Evolutionary conservation across 1,139 yeast species (phyloP), one percentile per base, ranked within the genome.

Genomic region (Geotrichum citri-aurantii): DNA sequence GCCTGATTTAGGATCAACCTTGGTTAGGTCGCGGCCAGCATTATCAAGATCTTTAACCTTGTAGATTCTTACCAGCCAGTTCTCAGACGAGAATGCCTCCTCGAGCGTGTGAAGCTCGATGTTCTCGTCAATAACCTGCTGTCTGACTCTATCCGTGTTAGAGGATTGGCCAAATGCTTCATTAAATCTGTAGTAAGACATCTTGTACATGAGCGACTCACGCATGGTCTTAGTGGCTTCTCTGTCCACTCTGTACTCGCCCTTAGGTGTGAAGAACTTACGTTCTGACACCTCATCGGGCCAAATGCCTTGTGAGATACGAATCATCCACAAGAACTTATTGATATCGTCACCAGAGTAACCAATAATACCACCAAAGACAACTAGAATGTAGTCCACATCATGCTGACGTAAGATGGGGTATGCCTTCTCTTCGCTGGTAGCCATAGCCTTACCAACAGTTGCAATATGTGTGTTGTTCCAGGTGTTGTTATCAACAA

Each of bases 271-370:
- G 79, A 91, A 95, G 76, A 77, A 95, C 65, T 85, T 82, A 64
- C 95, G 79, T 75, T 95, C 99, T 66, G 78, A 82, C 59, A 95
- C 84, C 71, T 93, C 98, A 42, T 93, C 98, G 0, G 99, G 99
- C 99, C 99, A 95, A 63, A 95, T 90, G 62, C 99, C 99, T 75
- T 93, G 97, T n/a, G 97, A 83, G 65, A 95, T 95, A 74, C 99
- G 84, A 51, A 95, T 92, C 99, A 95, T 95, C 99, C 99, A 95
- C 69, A 95, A 76, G 76, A 91, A 95, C 75, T 95, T 95, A 79
- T 95, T 95, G 69, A 95, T 79, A 75, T 95, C 99, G 73, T 95
- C 99, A 60, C 99, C 99, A 14, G 95, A 85, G 76, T 83, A 95
- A 40, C 99, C 99, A 60, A 95, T 73, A 54, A 91, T 77, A 27